phyloP scores from a whole-genome alignment of 305 asterid species.

The Euphrasia arctica region DNA sequence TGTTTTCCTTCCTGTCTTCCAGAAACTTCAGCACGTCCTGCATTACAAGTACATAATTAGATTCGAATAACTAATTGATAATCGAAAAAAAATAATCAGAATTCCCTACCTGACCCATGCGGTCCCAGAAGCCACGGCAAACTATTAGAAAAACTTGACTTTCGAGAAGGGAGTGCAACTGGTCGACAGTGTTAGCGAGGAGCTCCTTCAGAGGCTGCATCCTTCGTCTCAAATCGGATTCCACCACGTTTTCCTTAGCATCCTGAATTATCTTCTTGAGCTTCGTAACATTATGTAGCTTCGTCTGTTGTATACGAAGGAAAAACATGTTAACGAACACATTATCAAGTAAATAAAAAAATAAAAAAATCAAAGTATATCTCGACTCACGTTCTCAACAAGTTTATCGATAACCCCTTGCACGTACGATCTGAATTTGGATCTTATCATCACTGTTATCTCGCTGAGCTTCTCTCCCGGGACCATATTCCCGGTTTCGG shows the following conservation, averaged over 20 bases:
- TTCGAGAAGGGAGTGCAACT: constrained; percentile 61
- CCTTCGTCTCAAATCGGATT: constrained; percentile 59
- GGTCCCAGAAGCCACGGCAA: constrained; percentile 90
- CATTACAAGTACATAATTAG: constrained; percentile 25
- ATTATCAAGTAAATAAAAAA: not conserved
- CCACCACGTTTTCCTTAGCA: constrained; percentile 64
- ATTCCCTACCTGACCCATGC: constrained; percentile 84
- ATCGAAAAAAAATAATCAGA: not conserved
- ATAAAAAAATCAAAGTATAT: not conserved
- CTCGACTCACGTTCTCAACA: constrained; percentile 69
- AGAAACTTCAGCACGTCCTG: constrained; percentile 87
- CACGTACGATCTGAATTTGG: constrained; percentile 77
- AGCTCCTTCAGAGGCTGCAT: constrained; percentile 89
- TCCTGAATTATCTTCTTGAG: constrained; percentile 83
- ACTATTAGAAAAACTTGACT: constrained; percentile 70
- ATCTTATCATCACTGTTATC: constrained; percentile 80
- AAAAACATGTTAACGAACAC: not conserved
- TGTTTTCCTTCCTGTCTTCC: constrained; percentile 68
- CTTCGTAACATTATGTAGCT: constrained; percentile 71
- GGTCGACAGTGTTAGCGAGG: constrained; percentile 53
- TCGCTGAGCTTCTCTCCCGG: constrained; percentile 88
- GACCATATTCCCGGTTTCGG: constrained; percentile 53
- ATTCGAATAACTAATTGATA: not conserved
- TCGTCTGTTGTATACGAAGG: constrained; percentile 48
- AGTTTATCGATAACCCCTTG: constrained; percentile 82